A percentile compares a stretch with the other conserved stretches of the same genome.
Conservation (phyloP, 2,329 filamentous ascomycete species). For the Leptographium radiaticola region DNA sequence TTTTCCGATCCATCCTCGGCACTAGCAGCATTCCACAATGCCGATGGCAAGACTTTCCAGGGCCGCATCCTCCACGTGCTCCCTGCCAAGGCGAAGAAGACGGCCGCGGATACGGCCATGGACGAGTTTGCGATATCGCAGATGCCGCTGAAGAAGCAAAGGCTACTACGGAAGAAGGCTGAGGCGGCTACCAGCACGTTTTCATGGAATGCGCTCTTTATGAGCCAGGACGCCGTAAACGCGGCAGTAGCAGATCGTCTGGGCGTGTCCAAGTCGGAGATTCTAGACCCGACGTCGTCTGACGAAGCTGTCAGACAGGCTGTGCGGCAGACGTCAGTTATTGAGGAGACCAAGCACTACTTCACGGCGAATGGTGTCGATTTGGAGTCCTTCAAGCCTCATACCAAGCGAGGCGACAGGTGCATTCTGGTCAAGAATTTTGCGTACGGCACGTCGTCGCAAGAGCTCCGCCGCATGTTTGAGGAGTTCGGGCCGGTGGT, state of each 20-base stretch:
- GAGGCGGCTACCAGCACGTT: slow-evolving; percentile 69
- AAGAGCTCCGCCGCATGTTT: slow-evolving; percentile 70
- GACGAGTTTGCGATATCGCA: slow-evolving; percentile 87
- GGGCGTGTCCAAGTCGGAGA: slow-evolving; percentile 78
- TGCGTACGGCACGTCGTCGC: slow-evolving; percentile 64
- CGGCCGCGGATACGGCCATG: slow-evolving; percentile 29
- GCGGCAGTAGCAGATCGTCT: slow-evolving; percentile 76
- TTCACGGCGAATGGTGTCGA: slow-evolving; percentile 82
- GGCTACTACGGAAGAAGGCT: slow-evolving; percentile 72
- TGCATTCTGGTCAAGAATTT: slow-evolving; percentile 93
- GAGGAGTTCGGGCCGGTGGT: slow-evolving; percentile 74
- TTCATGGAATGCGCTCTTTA: slow-evolving; percentile 99
- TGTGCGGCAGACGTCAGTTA: slow-evolving; percentile 79
- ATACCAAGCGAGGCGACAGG: slow-evolving; percentile 63
- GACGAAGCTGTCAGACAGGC: slow-evolving; percentile 95
- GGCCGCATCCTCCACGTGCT: slow-evolving; percentile 85
- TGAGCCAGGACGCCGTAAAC: slow-evolving; percentile 93
- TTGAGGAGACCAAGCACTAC: slow-evolving; percentile 91
- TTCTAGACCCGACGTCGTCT: slow-evolving; percentile 89
- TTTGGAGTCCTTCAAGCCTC: slow-evolving; percentile 78
- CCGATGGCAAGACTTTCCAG: slow-evolving; percentile 82
- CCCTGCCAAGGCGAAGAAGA: slow-evolving; percentile 68
- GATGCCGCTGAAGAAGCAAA: slow-evolving; percentile 87
- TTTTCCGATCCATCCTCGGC: slow-evolving; percentile 62
- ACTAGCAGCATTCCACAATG: slow-evolving; percentile 61